These are phyloP conservation scores for Clarireedia homoeocarpa DNA, from an alignment of 2,329 filamentous ascomycete species.

Conservation along the genomic window DNA sequence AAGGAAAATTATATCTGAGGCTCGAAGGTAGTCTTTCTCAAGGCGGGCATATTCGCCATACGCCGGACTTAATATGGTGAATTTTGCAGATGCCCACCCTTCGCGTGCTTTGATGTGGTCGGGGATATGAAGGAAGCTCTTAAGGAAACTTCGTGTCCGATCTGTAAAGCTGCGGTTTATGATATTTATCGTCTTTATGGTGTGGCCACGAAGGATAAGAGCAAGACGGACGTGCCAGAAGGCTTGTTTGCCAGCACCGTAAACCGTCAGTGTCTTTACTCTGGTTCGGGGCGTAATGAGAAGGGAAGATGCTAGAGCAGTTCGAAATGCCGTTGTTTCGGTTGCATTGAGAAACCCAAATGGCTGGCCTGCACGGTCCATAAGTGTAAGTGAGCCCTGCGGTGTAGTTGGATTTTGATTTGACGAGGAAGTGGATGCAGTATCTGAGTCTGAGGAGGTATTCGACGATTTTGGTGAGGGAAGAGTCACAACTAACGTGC, in stretches of 20 bases:
- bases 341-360: constrained; percentile 64
- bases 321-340: constrained; percentile 73
- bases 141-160: constrained; percentile 44
- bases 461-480: constrained; percentile 32
- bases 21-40: constrained; percentile 61
- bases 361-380: constrained; percentile 52
- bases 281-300: constrained; percentile 56
- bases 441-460: constrained; percentile 6
- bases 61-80: constrained; percentile 58
- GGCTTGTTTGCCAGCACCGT: constrained; percentile 82
- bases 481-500: constrained; percentile 53
- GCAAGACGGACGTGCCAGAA: constrained; percentile 91
- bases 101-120: constrained; percentile 41
- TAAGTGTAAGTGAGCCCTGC: constrained; percentile 59
- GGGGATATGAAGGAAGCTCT: constrained; percentile 39
- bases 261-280: constrained; percentile 72
- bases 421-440: constrained; percentile 24
- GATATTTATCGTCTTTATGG: constrained; percentile 74
- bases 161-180: constrained; percentile 67
- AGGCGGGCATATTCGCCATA: constrained; percentile 63
- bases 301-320: constrained; percentile 62
- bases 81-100: constrained; percentile 59
- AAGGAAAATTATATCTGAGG: constrained; percentile 77
- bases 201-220: constrained; percentile 60
- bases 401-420: constrained; percentile 41